Evolutionary conservation across 2,329 filamentous ascomycete species (phyloP).

Genomic region (Talaromyces sp.): DNA sequence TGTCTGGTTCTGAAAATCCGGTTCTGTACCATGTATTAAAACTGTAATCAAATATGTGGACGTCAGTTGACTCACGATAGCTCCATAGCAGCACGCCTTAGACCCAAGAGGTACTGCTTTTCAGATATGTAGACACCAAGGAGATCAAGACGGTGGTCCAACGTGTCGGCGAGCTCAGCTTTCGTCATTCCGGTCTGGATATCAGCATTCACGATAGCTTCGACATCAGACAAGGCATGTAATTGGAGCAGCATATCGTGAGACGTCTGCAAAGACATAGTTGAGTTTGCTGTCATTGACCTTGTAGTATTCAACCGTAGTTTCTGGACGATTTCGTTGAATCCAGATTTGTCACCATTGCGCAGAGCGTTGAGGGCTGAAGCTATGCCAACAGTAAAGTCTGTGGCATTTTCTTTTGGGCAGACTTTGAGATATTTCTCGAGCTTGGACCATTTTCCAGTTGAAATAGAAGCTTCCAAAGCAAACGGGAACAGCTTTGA

Average conservation of each 20-base stretch:
- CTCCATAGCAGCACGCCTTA: conserved; percentile 84
- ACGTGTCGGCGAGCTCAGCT: conserved; percentile 46
- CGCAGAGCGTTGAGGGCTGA: conserved; percentile 61
- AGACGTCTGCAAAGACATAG: conserved; percentile 75
- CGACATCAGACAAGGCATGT: conserved; percentile 83
- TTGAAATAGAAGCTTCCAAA: conserved; percentile 88
- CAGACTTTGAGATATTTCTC: conserved; percentile 59
- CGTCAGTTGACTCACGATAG: conserved; percentile 47
- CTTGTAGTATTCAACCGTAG: conserved; percentile 69
- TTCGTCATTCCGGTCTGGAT: conserved; percentile 26
- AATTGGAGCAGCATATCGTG: conserved; percentile 82
- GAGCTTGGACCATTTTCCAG: conserved; percentile 74
- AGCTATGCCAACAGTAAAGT: conserved; percentile 83
- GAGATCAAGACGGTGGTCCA: conserved; percentile 78
- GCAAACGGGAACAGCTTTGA: conserved; percentile 75
- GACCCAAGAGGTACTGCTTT: conserved; percentile 87
- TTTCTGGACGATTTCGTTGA: conserved; percentile 57
- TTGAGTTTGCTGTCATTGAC: conserved; percentile 71
- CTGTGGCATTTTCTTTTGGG: conserved; percentile 43
- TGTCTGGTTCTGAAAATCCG: conserved; percentile 19
- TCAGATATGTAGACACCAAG: conserved; percentile 85
- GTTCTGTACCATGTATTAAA: conserved; percentile 7
- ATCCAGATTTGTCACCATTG: conserved; percentile 49
- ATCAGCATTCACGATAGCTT: conserved; percentile 62
- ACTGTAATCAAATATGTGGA: too few relatives aligned